Conservation (phyloP, 371 early-diverging fungal genomes). For the Rhizopus delemar region DNA sequence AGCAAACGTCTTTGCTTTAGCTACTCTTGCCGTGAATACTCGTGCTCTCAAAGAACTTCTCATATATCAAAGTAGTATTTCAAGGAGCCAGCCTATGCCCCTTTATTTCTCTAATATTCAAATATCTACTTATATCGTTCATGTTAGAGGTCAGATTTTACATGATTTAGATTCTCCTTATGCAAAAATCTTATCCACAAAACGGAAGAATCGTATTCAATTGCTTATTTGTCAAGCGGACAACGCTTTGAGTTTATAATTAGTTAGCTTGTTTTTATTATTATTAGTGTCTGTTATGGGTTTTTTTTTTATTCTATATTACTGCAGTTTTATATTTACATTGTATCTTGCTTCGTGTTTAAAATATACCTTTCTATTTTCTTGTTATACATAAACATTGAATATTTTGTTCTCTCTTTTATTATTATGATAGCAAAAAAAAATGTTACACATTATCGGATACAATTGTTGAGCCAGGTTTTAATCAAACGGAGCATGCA, state of each 20-base stretch:
- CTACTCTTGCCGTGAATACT: constrained; percentile 30
- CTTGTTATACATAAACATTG: no score
- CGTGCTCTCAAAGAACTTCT: constrained; percentile 18
- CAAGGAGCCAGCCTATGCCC: not conserved
- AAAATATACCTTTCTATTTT: no score
- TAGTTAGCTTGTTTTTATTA: not conserved
- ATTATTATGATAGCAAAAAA: no score
- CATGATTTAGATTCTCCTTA: constrained; percentile 24
- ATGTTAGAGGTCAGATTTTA: constrained; percentile 20
- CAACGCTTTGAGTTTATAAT: constrained; percentile 29
- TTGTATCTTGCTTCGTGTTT: no score
- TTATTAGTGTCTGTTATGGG: not conserved
- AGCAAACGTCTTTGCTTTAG: constrained; percentile 29
- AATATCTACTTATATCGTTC: constrained; percentile 21
- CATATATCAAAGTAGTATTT: constrained; percentile 17
- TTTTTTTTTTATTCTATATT: not conserved
- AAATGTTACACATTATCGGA: no score
- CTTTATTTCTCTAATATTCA: constrained; percentile 12
- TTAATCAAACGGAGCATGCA: no score
- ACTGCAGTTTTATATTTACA: not conserved
- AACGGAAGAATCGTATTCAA: constrained; percentile 22
- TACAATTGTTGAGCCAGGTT: no score
- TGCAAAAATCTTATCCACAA: constrained; percentile 9
- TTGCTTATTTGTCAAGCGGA: constrained; percentile 27
- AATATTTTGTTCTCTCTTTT: no score